Base-by-base conservation (phyloP, 2,329 filamentous ascomycete species). In the Penicillium decumbens region DNA sequence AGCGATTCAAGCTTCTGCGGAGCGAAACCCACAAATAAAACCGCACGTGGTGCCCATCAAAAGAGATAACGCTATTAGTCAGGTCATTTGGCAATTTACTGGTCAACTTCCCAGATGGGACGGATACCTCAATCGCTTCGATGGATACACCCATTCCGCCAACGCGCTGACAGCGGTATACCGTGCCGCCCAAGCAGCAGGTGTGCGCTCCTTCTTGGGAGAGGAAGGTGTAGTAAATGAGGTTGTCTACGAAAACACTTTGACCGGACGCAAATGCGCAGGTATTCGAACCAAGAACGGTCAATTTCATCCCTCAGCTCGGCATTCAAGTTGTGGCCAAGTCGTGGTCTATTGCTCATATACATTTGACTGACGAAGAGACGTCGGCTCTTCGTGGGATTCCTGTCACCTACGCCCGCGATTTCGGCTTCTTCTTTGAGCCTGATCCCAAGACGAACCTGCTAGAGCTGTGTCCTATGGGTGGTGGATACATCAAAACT, bases 381-480 rank as follows among this genome's bases (percentile, higher is more conserved):
- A 75, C 77, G 0, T 72, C 75, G 2, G 67, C 66, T 4, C 74
- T 85, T 1, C 74, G 77, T 1, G 78, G 79, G 2, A 80, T 85
- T 9, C 82, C 82, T 0, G 79, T 83, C 0, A 81, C 78, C 0
- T 82, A 83, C 45, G 77, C 78, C 1, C 75, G 82, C 1, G 82
- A 85, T 52, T 67, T 84, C 0, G 81, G 81, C 0, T 85, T 85
- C 70, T 81, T 83, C 66, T 85, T 85, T 49, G 82, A 85, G 63
- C 81, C 82, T 0, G 82, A 85, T 54, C 77, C 74, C 0, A 72
- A 74, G 52, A 83, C 80, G 0, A 75, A 76, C 20, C 63, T 83
- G 4, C 66, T 85, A 38, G 85, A 85, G 66, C 59, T 85, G 8
- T 84, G 80, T 56, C 79, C 80, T 0, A 74, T 79, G 62, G n/a